Conservation (phyloP, 2,329 filamentous ascomycete species). For the Ascocoryne sarcoides region DNA sequence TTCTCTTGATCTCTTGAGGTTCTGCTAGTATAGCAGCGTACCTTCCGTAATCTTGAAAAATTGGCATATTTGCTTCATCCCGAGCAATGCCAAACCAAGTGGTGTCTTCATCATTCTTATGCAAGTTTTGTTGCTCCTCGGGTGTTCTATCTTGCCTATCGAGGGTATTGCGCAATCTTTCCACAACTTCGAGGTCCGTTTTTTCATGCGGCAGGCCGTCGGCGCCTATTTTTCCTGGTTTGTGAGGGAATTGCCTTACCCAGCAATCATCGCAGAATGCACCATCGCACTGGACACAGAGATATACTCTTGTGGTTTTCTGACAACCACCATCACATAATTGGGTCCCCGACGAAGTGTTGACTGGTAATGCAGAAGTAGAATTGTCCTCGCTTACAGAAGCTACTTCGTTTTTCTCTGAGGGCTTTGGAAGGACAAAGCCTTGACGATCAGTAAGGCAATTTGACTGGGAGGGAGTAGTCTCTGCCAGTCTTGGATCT, state of each 20-base stretch:
- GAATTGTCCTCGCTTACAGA: too few species aligned
- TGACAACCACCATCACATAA: too few species aligned
- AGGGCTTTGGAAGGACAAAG: too few species aligned
- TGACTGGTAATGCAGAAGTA: too few species aligned
- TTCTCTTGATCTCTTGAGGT: too few species aligned
- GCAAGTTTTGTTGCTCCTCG: not conserved
- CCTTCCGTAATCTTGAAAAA: constrained; percentile 35
- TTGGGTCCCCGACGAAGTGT: too few species aligned
- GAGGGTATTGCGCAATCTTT: not conserved
- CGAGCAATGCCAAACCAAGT: constrained; percentile 31
- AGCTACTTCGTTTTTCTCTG: too few species aligned
- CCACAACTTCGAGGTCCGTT: not conserved
- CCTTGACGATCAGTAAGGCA: too few species aligned
- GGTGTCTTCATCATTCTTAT: constrained; percentile 26
- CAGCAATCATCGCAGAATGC: not conserved
- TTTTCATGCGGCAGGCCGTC: not conserved
- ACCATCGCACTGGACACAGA: not conserved
- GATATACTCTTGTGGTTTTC: too few species aligned
- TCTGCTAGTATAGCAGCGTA: constrained; percentile 36
- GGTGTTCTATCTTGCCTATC: too few species aligned
- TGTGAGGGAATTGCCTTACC: not conserved
- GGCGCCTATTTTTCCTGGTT: not conserved
- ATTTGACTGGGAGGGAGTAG: too few species aligned
- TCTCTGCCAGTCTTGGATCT: too few species aligned
- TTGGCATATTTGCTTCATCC: constrained; percentile 24